These are phyloP conservation scores for Pistacia integerrima DNA, from an alignment of 345 rosid genomes.

Conservation along the genomic window DNA sequence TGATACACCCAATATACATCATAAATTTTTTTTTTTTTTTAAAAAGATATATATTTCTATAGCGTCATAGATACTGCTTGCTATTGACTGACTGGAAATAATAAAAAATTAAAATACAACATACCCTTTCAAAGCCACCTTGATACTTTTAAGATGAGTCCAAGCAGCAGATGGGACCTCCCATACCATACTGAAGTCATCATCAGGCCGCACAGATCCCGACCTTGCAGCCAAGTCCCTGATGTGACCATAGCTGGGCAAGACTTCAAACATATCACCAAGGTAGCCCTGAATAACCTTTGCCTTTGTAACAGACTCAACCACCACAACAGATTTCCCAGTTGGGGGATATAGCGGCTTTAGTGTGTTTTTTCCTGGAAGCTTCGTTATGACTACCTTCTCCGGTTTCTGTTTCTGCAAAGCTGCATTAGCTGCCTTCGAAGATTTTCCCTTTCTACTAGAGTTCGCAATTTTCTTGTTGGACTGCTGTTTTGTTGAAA, in stretches of 20 bases:
- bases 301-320: constrained; percentile 91
- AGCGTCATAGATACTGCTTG: constrained; percentile 6
- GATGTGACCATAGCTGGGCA: constrained; percentile 96
- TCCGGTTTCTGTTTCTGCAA: constrained; percentile 37
- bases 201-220: constrained; percentile 97
- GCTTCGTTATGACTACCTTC: constrained; percentile 37
- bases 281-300: constrained; percentile 94
- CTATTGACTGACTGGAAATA: constrained; percentile 5
- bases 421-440: constrained; percentile 34
- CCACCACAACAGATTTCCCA: constrained; percentile 88
- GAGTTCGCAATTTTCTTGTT: constrained; percentile 38
- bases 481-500: constrained; percentile 41
- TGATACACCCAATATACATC: not conserved
- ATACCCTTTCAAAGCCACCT: constrained; percentile 84
- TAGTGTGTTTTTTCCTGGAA: constrained; percentile 38
- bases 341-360: constrained; percentile 77
- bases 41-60: not conserved
- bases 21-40: not conserved
- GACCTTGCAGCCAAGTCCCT: constrained; percentile 97
- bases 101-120: constrained; percentile 19
- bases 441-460: constrained; percentile 34
- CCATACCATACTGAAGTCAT: constrained; percentile 99
- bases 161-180: constrained; percentile 97
- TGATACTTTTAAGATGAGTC: constrained; percentile 97
- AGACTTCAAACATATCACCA: constrained; percentile 86